Evolutionary conservation across 2,329 filamentous ascomycete species (phyloP), one percentile per base, ranked within the genome.

Genomic region (Sclerotinia minor): DNA sequence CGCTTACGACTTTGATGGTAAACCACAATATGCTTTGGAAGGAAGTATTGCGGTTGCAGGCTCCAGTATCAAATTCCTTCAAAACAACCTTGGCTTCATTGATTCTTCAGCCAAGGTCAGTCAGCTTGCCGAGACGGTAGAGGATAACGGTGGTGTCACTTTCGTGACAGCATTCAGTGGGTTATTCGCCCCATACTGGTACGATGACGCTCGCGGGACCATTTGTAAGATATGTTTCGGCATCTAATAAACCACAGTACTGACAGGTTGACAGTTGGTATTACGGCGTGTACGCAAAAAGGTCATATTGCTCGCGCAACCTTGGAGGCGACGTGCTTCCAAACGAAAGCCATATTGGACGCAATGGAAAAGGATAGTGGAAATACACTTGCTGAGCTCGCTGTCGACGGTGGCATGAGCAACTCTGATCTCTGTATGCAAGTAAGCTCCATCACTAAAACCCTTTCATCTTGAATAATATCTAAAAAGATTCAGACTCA

Each of bases 1-100:
- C 21, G 92, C 89, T 0, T 94, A 91, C 77, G 86, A 94, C 77
- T 89, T 94, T 77, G 89, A 89, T 59, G 81, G 81, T 54, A 88
- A 87, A 75, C 87, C 87, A 35, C 87, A 90, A 65, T 93, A 93
- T 79, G 90, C 90, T 1, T 82, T 93, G 13, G 90, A 93, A 78
- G 91, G 90, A 67, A 91, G 88, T 75, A 89, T 93, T 70, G 91
- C 90, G 45, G 90, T 92, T 32, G 90, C 89, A 26, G 90, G 90
- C 8, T 91, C 89, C 70, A 90, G 89, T 73, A 85, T 94, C 68
- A 92, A 92, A 74, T 91, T 91, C 75, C 77, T 89, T 67, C 84
- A 87, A 81, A 87, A 88, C 77, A 89, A 89, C 73, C 76, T 90
- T 75, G 85, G 83, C 44, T 87, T 89, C 76, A 84, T 87, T 73